A percentile compares a stretch with the other conserved stretches of the same genome.
phyloP scores from a whole-genome alignment of 192 early-diverging fungal species.

The Coemansia asiatica region DNA sequence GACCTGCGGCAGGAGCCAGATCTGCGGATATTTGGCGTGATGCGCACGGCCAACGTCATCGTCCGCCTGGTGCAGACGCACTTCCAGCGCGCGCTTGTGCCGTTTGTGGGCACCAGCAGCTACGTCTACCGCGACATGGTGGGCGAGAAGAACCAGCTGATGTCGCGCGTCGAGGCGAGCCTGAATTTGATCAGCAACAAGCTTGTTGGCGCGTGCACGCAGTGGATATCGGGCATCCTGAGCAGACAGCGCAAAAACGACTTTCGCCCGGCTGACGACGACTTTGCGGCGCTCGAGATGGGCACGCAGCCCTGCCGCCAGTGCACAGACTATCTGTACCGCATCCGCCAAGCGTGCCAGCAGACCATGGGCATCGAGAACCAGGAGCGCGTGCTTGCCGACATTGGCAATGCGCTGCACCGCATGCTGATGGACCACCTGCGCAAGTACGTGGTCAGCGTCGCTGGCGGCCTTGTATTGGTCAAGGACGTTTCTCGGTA shows the following conservation, averaged over 20 bases:
- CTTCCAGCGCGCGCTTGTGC: constrained; percentile 47
- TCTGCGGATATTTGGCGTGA: constrained; percentile 25
- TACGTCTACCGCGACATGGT: constrained; percentile 82
- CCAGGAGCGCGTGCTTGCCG: constrained; percentile 70
- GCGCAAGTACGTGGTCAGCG: constrained; percentile 82
- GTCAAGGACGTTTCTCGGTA: constrained; percentile 94
- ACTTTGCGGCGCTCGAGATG: constrained; percentile 65
- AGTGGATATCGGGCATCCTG: constrained; percentile 70
- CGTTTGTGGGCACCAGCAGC: constrained; percentile 45
- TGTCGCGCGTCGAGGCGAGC: constrained; percentile 76
- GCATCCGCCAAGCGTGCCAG: constrained; percentile 61
- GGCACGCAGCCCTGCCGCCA: constrained; percentile 81
- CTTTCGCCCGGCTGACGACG: constrained; percentile 88
- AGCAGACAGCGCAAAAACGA: constrained; percentile 84
- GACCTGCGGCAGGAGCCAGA: constrained; percentile 48
- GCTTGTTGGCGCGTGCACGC: constrained; percentile 61
- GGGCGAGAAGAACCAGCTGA: constrained; percentile 83
- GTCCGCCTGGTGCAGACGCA: constrained; percentile 41
- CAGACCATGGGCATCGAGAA: constrained; percentile 75
- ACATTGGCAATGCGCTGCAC: constrained; percentile 80
- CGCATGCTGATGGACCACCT: constrained; percentile 89
- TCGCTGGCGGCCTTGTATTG: constrained; percentile 84
- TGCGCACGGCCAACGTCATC: constrained; percentile 33
- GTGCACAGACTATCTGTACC: constrained; percentile 73
- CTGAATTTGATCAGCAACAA: constrained; percentile 72